Base-by-base conservation (phyloP, 805 yeast genomes). In the Candida maris region DNA sequence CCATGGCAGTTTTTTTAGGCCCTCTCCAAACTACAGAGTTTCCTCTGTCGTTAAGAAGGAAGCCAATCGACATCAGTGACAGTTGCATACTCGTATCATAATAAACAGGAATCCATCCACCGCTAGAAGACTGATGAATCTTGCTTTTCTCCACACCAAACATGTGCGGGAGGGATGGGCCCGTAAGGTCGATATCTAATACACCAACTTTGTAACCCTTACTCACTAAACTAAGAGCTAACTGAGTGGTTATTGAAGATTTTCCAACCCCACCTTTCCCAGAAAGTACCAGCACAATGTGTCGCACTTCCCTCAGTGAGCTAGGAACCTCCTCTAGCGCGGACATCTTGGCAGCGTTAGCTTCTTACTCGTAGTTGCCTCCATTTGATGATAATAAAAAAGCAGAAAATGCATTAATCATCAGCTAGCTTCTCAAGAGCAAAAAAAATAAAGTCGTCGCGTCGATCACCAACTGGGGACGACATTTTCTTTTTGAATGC, bases 221-320 rank as follows among this genome's bases (percentile, higher is more conserved):
- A 10, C 69, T 64, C 5, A 80, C 85, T 20, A 93, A 67, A 0
- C 89, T 70, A n/a, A 93, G 68, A 0, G 97, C 97, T 1, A 88
- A 69, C 56, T 93, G 99, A 0, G 96, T 85, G 3, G 98, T 89
- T 2, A 93, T 88, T 0, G 97, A 87, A 9, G 96, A 87, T 57
- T 93, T 93, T 2, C 98, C 98, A 1, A 93, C 98, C 17, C 98
- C 97, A 19, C 97, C 97, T 59, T 88, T 88, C 1, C 97, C 99
- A 0, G 96, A 87, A 3, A 93, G 74, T 8, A 93, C 80, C 23
- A 93, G 69, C 3, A 88, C 57, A 4, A 93, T 78, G 56, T 91
- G 95, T 49, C 80, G 79, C 21, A 91, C 81, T 34, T 72, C 65
- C 18, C 43, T 40, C 19, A 60, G 30, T 2, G 64, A 55, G n/a